phyloP scores from a whole-genome alignment of 2,329 filamentous ascomycete species.

The Aspergillus latus region DNA sequence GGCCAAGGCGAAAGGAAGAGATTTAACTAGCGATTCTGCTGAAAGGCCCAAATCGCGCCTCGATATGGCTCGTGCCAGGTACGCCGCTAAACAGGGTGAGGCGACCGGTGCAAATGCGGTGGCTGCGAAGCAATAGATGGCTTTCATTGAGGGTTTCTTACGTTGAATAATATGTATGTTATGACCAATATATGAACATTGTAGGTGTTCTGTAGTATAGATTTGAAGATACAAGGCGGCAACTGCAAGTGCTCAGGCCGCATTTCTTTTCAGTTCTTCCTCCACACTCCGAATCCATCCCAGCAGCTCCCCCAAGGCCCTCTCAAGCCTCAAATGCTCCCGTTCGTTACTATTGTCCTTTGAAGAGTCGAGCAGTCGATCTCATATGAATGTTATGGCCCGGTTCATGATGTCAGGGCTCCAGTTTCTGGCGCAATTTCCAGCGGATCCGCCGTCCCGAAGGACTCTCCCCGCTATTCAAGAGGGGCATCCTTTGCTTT shows the following conservation, averaged over 20 bases:
- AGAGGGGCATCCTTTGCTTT: background rate
- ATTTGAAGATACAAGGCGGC: no score
- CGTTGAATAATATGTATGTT: background rate
- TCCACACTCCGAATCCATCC: no score
- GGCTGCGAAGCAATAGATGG: conserved; percentile 15
- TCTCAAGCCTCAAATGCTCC: no score
- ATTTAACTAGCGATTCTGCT: conserved; percentile 25
- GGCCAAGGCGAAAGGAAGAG: conserved; percentile 56
- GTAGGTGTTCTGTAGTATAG: no score
- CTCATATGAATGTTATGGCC: background rate
- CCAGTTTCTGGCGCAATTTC: conserved; percentile 14
- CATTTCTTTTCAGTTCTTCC: no score
- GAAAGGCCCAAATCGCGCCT: conserved; percentile 51
- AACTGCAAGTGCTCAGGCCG: no score
- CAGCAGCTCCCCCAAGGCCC: no score
- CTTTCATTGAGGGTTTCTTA: conserved; percentile 1
- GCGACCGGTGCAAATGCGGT: conserved; percentile 16
- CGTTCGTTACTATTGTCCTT: no score
- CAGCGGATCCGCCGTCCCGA: conserved; percentile 13
- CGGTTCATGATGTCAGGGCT: conserved; percentile 18
- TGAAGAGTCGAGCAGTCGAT: no score
- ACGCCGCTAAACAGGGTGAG: conserved; percentile 45
- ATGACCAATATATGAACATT: background rate
- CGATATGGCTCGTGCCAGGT: conserved; percentile 58
- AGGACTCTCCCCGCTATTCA: background rate